Percentiles rank a stretch among this genome's conserved stretches.
phyloP scores from a whole-genome alignment of 192 early-diverging fungal genomes.

The Radiomyces spectabilis region DNA sequence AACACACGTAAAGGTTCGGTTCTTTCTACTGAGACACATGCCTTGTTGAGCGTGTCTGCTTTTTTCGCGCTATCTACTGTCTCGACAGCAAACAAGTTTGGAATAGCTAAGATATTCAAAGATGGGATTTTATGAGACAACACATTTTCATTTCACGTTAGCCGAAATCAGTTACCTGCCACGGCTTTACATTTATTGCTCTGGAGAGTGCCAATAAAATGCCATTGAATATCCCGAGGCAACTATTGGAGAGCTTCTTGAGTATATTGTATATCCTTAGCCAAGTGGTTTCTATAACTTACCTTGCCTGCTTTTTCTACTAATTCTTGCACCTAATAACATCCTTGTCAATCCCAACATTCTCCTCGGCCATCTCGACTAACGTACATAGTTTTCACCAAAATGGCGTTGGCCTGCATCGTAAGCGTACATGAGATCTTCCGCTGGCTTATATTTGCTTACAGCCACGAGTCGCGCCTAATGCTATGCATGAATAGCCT shows the following conservation, averaged over 20 bases:
- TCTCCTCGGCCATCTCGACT: not conserved
- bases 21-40: constrained; percentile 45
- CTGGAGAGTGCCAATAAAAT: constrained; percentile 95
- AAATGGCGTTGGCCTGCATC: constrained; percentile 86
- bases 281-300: too few species aligned
- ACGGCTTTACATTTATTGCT: constrained; percentile 94
- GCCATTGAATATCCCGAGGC: constrained; percentile 90
- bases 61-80: constrained; percentile 84
- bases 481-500: too few species aligned
- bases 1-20: constrained; percentile 65
- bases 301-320: constrained; percentile 77
- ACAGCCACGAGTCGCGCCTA: constrained; percentile 81
- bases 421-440: constrained; percentile 73
- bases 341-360: not conserved
- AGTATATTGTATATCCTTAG: too few species aligned
- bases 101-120: constrained; percentile 53
- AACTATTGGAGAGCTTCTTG: constrained; percentile 37
- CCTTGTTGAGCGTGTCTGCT: constrained; percentile 76
- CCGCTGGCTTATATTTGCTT: constrained; percentile 85
- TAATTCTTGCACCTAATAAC: constrained; percentile 79
- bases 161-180: constrained; percentile 34
- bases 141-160: too few species aligned
- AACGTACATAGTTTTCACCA: constrained; percentile 90
- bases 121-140: too few species aligned
- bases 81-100: constrained; percentile 89